Percentiles rank a stretch among this genome's conserved stretches.
phyloP scores from a whole-genome alignment of 208 protist genomes.

The Strigomonas galati region DNA sequence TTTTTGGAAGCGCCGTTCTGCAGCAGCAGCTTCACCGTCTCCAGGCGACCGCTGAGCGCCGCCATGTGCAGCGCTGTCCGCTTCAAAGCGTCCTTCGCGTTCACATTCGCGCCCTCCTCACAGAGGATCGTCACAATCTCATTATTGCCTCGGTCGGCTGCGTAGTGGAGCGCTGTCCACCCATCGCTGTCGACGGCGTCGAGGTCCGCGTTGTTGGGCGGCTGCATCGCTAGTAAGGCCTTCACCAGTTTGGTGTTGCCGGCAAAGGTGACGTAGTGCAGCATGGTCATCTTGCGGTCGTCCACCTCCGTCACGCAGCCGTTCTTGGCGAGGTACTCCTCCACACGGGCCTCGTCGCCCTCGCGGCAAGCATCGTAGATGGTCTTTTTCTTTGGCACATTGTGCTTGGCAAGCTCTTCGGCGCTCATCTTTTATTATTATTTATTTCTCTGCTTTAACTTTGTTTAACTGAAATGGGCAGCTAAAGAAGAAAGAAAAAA shows the following conservation, averaged over 20 bases:
- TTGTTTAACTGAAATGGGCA: background rate
- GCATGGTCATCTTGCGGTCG: slow-evolving; percentile 72
- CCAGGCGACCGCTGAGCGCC: slow-evolving; percentile 35
- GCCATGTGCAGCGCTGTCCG: slow-evolving; percentile 84
- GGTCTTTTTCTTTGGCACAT: slow-evolving; percentile 18
- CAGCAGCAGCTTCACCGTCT: slow-evolving; percentile 40
- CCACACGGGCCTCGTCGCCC: slow-evolving; percentile 45
- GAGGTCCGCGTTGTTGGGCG: slow-evolving; percentile 41
- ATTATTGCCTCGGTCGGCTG: slow-evolving; percentile 61
- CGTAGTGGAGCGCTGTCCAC: slow-evolving; percentile 89
- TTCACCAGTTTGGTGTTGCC: slow-evolving; percentile 42
- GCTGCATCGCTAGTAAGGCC: slow-evolving; percentile 29
- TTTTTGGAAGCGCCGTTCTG: slow-evolving; percentile 36
- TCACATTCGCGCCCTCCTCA: slow-evolving; percentile 68
- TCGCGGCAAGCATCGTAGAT: slow-evolving; percentile 79
- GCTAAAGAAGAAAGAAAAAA: slow-evolving; percentile 6
- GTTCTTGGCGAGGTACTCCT: slow-evolving; percentile 56
- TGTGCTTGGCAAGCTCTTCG: background rate
- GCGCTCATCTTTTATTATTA: background rate
- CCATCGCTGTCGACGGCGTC: slow-evolving; percentile 67
- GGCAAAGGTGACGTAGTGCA: slow-evolving; percentile 77
- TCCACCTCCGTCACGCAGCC: slow-evolving; percentile 79
- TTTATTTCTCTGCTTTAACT: background rate
- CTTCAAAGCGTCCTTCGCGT: slow-evolving; percentile 50
- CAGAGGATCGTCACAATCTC: slow-evolving; percentile 37